phyloP scores from a whole-genome alignment of 2,329 filamentous ascomycete genomes.

The Pseudocercospora pini-densiflorae region DNA sequence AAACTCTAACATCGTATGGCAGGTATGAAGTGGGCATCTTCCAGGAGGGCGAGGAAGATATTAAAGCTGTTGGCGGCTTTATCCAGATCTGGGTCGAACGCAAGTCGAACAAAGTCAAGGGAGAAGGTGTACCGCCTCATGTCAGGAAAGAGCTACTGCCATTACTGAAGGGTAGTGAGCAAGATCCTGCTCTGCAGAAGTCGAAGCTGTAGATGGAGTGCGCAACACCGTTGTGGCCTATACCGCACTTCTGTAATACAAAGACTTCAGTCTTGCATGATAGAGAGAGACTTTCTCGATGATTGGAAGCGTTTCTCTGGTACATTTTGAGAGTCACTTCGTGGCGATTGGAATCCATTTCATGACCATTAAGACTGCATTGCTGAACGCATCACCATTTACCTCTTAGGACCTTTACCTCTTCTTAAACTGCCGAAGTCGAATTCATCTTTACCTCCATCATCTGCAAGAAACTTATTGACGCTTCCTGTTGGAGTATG shows the following conservation, averaged over 20 bases:
- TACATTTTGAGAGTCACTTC: neutral
- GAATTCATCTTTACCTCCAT: constrained; percentile 23
- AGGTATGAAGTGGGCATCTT: constrained; percentile 87
- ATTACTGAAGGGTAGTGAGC: constrained; percentile 36
- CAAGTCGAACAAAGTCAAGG: constrained; percentile 68
- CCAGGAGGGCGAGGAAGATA: constrained; percentile 70
- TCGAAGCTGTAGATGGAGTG: constrained; percentile 21
- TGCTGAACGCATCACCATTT: neutral
- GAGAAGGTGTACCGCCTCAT: constrained; percentile 64
- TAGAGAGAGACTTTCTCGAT: neutral
- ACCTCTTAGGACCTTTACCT: constrained; percentile 20
- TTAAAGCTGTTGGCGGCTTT: constrained; percentile 62
- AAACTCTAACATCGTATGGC: neutral
- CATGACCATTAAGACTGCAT: neutral
- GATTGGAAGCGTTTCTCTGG: neutral
- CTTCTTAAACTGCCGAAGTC: constrained; percentile 30
- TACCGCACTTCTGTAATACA: neutral
- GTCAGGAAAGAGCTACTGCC: constrained; percentile 54
- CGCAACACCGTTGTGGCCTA: neutral
- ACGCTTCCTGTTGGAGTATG: constrained; percentile 9
- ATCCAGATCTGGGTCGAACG: constrained; percentile 56
- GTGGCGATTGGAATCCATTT: neutral
- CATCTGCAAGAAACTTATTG: neutral
- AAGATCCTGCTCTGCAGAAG: constrained; percentile 27
- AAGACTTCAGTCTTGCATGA: neutral